Evolutionary conservation across 768 basidiomycete genomes (phyloP).

Genomic region (Porpolomopsis calyptriformis): DNA sequence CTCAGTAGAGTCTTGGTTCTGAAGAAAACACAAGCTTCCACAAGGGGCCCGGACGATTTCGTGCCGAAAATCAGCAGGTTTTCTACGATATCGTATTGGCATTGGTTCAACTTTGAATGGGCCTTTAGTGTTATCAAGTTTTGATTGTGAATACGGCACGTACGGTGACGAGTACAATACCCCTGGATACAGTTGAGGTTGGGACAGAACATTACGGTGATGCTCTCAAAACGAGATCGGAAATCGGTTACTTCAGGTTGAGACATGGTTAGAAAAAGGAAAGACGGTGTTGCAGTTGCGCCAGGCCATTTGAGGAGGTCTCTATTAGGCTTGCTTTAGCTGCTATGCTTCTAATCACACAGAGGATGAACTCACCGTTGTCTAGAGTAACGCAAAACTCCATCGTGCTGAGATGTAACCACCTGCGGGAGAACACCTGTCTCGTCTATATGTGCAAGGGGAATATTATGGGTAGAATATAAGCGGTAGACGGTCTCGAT

Average conservation of each 20-base stretch:
- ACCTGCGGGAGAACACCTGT: slow-evolving; percentile 34
- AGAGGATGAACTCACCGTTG: background rate
- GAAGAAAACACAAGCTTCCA: slow-evolving; percentile 26
- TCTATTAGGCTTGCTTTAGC: too few species aligned
- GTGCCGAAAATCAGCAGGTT: too few species aligned
- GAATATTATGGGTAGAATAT: slow-evolving; percentile 25
- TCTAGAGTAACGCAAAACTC: slow-evolving; percentile 16
- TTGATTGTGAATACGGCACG: slow-evolving; percentile 9
- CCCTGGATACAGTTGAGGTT: slow-evolving; percentile 40
- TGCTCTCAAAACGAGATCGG: slow-evolving; percentile 11
- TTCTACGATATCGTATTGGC: too few species aligned
- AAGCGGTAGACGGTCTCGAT: slow-evolving; percentile 39
- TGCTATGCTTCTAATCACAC: background rate
- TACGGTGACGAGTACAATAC: slow-evolving; percentile 43
- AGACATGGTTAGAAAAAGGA: slow-evolving; percentile 4
- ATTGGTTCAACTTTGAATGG: slow-evolving; percentile 17
- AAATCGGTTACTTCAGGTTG: slow-evolving; percentile 5
- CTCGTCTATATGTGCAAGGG: slow-evolving; percentile 37
- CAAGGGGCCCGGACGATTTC: too few species aligned
- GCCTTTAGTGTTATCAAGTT: background rate
- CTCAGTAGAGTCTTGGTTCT: too few species aligned
- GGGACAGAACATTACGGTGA: slow-evolving; percentile 41
- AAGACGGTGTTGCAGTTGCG: slow-evolving; percentile 6
- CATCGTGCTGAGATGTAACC: slow-evolving; percentile 21
- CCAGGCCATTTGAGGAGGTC: slow-evolving; percentile 16